Base-by-base conservation (phyloP, 208 protist species). In the Trypanosoma lewisi region DNA sequence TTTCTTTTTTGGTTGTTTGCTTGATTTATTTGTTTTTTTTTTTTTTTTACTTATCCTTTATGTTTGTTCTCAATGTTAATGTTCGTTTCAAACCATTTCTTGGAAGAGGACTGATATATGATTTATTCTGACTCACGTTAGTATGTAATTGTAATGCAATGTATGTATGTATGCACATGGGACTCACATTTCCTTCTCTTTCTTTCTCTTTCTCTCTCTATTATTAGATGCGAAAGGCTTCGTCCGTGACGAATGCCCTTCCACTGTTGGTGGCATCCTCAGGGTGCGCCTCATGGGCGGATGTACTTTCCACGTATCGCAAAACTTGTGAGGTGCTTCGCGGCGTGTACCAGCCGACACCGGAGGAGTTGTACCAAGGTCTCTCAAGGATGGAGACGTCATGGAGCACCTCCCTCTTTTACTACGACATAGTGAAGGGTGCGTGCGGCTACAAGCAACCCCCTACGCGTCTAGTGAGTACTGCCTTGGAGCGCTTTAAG, bases 381-480 rank as follows among this genome's bases (percentile, higher is more conserved):
- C 63, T 95, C 2, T 17, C 63, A 23, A 61, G 55, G n/a, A 95
- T 95, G 89, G 69, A 78, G 19, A 76, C 66, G 19, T 72, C 80
- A 25, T 82, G 78, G 83, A 41, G 77, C 52, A 76, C 73, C 6
- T 85, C 84, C 5, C 56, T 88, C 12, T 93, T 95, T 53, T 95
- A 95, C 74, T 90, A 95, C 47, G 64, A 37, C 19, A 49, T 95
- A 16, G 50, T 93, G 17, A 95, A 95, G 39, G 67, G 41, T 12
- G 52, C 61, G 9, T 76, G 70, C 61, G 67, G 75, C 0, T 33
- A 70, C 7, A 61, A 36, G 14, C 73, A 56, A 12, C 72, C 82
- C 6, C 69, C 83, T 16, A 64, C 37, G 17, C 60, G 57, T 8
- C 52, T 93, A 4, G 84, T 88, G 7, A 41, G 71, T 4, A 63